phyloP scores from a whole-genome alignment of 139 green algal species.

The Mesotaenium endlicherianum region DNA sequence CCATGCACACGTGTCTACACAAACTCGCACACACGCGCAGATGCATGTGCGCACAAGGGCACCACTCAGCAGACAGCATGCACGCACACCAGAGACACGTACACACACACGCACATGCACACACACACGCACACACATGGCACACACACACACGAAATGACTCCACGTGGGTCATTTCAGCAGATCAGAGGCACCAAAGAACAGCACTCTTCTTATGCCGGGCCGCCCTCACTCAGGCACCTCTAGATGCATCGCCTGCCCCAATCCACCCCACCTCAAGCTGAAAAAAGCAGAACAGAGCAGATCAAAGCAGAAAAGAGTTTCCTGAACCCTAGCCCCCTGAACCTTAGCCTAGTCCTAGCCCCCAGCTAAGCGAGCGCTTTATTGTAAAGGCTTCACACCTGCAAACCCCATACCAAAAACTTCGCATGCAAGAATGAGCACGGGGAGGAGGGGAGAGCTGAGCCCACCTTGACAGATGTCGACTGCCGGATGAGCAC shows the following conservation, averaged over 20 bases:
- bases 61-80: neutral
- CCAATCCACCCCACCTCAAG: neutral
- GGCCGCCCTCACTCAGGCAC: neutral
- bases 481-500: conserved; percentile 64
- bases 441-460: too few relatives aligned
- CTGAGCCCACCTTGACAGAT: neutral
- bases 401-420: too few relatives aligned
- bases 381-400: too few relatives aligned
- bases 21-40: too few relatives aligned
- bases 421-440: too few relatives aligned
- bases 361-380: too few relatives aligned
- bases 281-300: neutral
- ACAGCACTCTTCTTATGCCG: neutral
- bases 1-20: neutral
- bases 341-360: too few relatives aligned
- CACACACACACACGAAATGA: neutral
- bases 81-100: neutral
- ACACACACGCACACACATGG: neutral
- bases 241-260: neutral
- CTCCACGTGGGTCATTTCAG: neutral
- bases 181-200: neutral
- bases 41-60: neutral
- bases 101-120: neutral
- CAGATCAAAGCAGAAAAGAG: too few relatives aligned
- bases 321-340: too few relatives aligned